A percentile compares a stretch with the other conserved stretches of the same genome.
Conservation (phyloP, 176 grass and related monocot genomes). For the Sorghum bicolor region Sorghum_bicolor_NCBIv3 NC_012872.2:72018501-72019000, state of each 20-base stretch:
- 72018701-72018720: conserved; percentile 26
- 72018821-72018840: conserved; percentile 87
- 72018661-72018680: background rate
- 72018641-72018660: background rate
- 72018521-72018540: conserved; percentile 69
- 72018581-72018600: conserved; percentile 93
- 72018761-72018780: conserved; percentile 73
- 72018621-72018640: conserved; percentile 4
- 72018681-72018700: background rate
- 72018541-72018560: conserved; percentile 86
- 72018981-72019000: conserved; percentile 98
- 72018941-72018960: conserved; percentile 32
- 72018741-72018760: conserved; percentile 90
- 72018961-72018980: conserved; percentile 68
- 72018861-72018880: background rate
- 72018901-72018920: background rate
- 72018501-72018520: conserved; percentile 22
- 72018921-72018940: background rate
- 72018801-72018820: conserved; percentile 58
- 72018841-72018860: conserved; percentile 81
- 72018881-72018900: background rate
- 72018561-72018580: conserved; percentile 88
- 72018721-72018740: conserved; percentile 35
- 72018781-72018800: conserved; percentile 81
- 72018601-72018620: conserved; percentile 99